Conservation (phyloP, 257 asterid genomes). For the Scutellaria barbata region DNA sequence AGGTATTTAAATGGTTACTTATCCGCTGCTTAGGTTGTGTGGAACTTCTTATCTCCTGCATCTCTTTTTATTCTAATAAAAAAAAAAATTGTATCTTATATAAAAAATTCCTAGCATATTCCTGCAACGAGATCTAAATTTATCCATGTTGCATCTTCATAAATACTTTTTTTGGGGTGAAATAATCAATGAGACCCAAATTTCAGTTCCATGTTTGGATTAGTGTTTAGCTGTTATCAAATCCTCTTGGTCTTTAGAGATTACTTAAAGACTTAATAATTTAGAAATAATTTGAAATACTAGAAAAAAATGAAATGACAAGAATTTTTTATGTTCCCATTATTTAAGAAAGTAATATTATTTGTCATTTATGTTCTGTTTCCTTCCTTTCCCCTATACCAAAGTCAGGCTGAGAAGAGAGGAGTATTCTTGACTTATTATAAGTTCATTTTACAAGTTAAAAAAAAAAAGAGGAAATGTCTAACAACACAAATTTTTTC, state of each 20-base stretch:
- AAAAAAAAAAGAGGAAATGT: conserved; percentile 5
- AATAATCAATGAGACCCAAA: conserved; percentile 2
- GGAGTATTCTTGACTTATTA: conserved; percentile 6
- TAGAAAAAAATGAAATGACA: conserved; percentile 8
- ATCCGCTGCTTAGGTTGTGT: conserved; percentile 13
- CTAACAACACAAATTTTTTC: not conserved
- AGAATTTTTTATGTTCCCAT: not conserved
- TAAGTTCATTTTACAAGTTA: conserved; percentile 10
- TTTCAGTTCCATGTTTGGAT: not conserved
- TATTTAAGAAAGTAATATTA: conserved; percentile 3
- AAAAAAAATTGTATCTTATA: too few species aligned
- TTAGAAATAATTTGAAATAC: not conserved
- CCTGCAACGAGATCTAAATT: conserved; percentile 21
- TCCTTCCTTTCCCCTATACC: conserved; percentile 9
- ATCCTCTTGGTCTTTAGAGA: conserved; percentile 13
- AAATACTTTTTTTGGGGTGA: conserved; percentile 3
- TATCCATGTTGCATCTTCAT: not conserved
- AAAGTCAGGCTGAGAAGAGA: conserved; percentile 4
- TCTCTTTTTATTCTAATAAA: not conserved
- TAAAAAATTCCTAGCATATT: not conserved
- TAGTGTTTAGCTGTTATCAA: conserved; percentile 3
- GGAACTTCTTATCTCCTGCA: not conserved
- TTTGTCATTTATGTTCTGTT: not conserved
- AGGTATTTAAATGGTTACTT: conserved; percentile 46
- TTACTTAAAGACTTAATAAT: not conserved